A percentile compares a stretch with the other conserved stretches of the same genome.
These are phyloP conservation scores for Chrysosporium keratinophilum DNA, from an alignment of 2,329 filamentous ascomycete species.

Conservation along the genomic window DNA sequence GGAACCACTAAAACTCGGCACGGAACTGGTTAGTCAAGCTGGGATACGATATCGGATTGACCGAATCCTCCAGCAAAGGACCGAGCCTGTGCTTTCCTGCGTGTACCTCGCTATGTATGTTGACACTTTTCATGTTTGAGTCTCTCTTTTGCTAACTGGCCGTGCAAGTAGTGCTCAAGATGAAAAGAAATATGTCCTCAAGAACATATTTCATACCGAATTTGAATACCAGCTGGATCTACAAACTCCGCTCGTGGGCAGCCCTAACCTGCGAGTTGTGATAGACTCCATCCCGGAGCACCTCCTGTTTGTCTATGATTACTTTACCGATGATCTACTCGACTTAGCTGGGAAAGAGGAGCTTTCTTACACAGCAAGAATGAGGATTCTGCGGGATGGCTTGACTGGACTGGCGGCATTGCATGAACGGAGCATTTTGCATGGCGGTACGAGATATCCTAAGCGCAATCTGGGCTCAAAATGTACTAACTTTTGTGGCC, in stretches of 20 bases:
- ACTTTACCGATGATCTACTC: slow-evolving; percentile 7
- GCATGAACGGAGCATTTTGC: slow-evolving; percentile 11
- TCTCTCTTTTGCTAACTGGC: neutral
- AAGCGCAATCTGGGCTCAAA: neutral
- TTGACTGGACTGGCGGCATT: slow-evolving; percentile 9
- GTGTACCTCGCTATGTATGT: slow-evolving; percentile 13
- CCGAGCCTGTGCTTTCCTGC: slow-evolving; percentile 6
- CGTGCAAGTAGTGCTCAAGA: neutral
- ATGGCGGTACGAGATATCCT: slow-evolving; percentile 2
- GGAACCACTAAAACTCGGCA: slow-evolving; percentile 1
- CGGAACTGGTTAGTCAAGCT: slow-evolving; percentile 5
- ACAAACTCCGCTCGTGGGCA: slow-evolving; percentile 9
- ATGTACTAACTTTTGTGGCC: neutral
- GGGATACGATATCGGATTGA: neutral
- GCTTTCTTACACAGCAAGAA: slow-evolving; percentile 3
- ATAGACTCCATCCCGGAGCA: slow-evolving; percentile 10
- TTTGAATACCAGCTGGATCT: slow-evolving; percentile 14
- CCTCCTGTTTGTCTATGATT: slow-evolving; percentile 13
- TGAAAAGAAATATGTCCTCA: slow-evolving; percentile 11
- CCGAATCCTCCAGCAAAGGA: slow-evolving; percentile 12
- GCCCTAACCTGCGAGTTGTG: slow-evolving; percentile 11
- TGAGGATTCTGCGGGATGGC: slow-evolving; percentile 8
- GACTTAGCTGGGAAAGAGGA: neutral
- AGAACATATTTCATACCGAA: slow-evolving; percentile 13
- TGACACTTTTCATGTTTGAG: neutral